phyloP scores from a whole-genome alignment of 164 flowering plant species.

The Stephania japonica region DNA sequence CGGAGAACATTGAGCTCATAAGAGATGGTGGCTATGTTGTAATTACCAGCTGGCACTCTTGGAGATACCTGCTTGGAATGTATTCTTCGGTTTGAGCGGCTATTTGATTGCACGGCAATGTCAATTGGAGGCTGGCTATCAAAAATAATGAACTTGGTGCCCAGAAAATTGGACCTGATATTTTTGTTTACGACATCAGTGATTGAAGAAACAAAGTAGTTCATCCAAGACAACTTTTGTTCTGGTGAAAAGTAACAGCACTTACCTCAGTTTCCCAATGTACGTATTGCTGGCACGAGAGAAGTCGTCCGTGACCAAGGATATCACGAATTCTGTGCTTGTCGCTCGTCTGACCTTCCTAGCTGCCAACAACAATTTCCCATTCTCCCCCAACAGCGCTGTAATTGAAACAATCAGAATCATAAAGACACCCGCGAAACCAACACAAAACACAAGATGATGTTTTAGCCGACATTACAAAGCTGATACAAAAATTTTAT shows the following conservation, averaged over 20 bases:
- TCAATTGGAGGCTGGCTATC: constrained; percentile 24
- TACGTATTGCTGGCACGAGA: constrained; percentile 52
- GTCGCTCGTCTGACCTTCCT: constrained; percentile 62
- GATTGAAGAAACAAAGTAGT: background rate
- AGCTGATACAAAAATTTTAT: no score
- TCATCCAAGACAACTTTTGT: background rate
- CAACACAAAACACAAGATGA: background rate
- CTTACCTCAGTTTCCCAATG: constrained; percentile 69
- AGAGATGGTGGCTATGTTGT: constrained; percentile 45
- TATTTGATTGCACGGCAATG: constrained; percentile 27
- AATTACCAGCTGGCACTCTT: constrained; percentile 35
- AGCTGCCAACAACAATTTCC: constrained; percentile 69
- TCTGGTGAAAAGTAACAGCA: background rate
- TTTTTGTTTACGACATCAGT: background rate
- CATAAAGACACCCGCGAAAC: background rate
- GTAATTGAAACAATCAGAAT: constrained; percentile 2
- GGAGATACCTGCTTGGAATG: constrained; percentile 46
- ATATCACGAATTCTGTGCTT: constrained; percentile 53
- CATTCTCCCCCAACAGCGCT: constrained; percentile 31
- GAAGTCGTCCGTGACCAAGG: constrained; percentile 58
- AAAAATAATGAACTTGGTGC: constrained; percentile 64
- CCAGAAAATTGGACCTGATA: constrained; percentile 83
- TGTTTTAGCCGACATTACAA: background rate
- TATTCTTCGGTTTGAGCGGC: constrained; percentile 26
- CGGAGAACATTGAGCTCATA: constrained; percentile 81